Evolutionary conservation across 257 asterid species (phyloP), one percentile per base, ranked within the genome.

Genomic region (Solanum piurae): DNA sequence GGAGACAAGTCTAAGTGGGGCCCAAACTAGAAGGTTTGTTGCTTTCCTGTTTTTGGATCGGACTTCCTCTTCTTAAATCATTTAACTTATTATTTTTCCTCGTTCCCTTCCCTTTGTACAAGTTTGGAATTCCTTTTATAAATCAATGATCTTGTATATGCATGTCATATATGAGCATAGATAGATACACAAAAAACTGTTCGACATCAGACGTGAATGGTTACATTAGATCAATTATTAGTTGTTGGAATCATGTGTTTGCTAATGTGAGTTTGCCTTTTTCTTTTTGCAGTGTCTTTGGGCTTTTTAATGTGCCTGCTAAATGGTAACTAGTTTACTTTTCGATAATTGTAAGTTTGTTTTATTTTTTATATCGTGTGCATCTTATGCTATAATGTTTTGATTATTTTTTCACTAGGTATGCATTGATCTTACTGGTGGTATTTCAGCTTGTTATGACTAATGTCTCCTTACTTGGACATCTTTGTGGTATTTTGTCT

Each of bases 221-320:
- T 66, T 84, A 89, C 72, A 12, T 60, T 73, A 12, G 88, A 71
- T 86, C 66, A 55, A 13, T 73, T 7, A 34, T 33, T 42, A 80
- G 77, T 80, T 85, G 55, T 85, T 88, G 83, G 64, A 20, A 44
- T 52, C 77, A 27, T 36, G 83, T 83, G 27, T 83, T 89, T 86
- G 25, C 55, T 94, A 55, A 92, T 88, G 88, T 23, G 52, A 27
- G 60, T 31, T 79, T 87, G 18, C 85, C 85, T 66, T 82, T 52
- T 49, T 58, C 84, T 80, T 83, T 68, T 88, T 92, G 94, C 98
- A 97, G 98, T 89, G 93, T 97, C 88, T 95, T 97, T 92, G 99
- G 99, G 79, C 98, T 97, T 71, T 96, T 97, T 88, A 94, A 95
- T 86, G 98, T 97, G 90, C 99, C 99, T 68, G 98, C 99, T 44